Conservation (phyloP, 1,284 basidiomycete genomes). For the Melampsora occidentalis region DNA sequence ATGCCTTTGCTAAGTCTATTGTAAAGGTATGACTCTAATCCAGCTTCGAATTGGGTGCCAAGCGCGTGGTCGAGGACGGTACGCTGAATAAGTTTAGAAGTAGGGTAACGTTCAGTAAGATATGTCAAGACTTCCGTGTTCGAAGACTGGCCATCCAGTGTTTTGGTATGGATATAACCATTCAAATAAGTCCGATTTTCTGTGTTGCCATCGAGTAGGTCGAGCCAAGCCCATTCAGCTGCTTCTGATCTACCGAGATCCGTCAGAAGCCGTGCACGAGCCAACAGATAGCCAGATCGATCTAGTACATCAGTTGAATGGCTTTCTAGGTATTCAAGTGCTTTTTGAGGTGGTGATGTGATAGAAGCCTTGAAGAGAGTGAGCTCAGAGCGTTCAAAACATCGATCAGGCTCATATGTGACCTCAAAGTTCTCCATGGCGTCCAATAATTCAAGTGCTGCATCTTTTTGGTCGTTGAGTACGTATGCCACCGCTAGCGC, state of each 20-base stretch:
- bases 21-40: constrained; percentile 69
- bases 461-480: constrained; percentile 70
- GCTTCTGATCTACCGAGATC: constrained; percentile 16
- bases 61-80: constrained; percentile 46
- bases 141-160: neutral
- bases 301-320: constrained; percentile 22
- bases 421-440: constrained; percentile 59
- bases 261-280: constrained; percentile 10
- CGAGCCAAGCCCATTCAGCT: constrained; percentile 38
- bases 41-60: constrained; percentile 67
- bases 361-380: constrained; percentile 32
- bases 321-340: constrained; percentile 59
- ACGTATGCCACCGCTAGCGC: constrained; percentile 84
- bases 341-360: constrained; percentile 56
- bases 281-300: constrained; percentile 24
- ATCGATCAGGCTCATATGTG: constrained; percentile 50
- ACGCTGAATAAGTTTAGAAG: constrained; percentile 49
- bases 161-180: constrained; percentile 15
- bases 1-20: constrained; percentile 77
- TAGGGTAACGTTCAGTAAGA: constrained; percentile 46
- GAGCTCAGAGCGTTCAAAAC: constrained; percentile 25
- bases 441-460: constrained; percentile 72
- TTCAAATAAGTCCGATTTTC: constrained; percentile 21
- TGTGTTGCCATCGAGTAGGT: constrained; percentile 26
- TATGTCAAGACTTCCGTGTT: constrained; percentile 24